These are phyloP conservation scores for Boletus huronensis DNA, from an alignment of 768 basidiomycete genomes.

Conservation along the genomic window DNA sequence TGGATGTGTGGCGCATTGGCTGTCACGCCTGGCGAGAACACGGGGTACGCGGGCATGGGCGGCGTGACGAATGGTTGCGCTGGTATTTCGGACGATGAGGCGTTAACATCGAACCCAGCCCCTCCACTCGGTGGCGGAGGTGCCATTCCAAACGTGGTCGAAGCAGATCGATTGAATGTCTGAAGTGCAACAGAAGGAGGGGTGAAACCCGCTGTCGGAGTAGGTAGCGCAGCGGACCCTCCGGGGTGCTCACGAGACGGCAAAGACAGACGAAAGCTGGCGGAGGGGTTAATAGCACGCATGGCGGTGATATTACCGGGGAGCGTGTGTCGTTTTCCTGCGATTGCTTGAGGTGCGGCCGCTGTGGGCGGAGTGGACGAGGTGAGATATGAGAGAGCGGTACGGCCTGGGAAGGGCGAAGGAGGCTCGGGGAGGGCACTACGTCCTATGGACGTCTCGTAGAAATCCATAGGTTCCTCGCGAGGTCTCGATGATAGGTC, in stretches of 20 bases:
- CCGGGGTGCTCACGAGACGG: conserved; percentile 27
- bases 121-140: conserved; percentile 30
- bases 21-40: conserved; percentile 48
- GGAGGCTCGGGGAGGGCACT: conserved; percentile 69
- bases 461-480: conserved; percentile 19
- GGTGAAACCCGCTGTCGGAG: conserved; percentile 19
- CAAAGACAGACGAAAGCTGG: conserved; percentile 23
- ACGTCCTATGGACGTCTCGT: conserved; percentile 17
- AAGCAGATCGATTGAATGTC: conserved; percentile 25
- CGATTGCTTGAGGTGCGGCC: conserved; percentile 36
- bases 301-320: conserved; percentile 34
- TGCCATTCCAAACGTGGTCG: conserved; percentile 33
- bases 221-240: conserved; percentile 8
- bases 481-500: conserved; percentile 53
- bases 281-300: conserved; percentile 24
- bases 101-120: not conserved
- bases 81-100: conserved; percentile 11
- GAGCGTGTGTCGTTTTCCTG: conserved; percentile 59
- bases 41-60: conserved; percentile 70
- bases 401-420: conserved; percentile 66
- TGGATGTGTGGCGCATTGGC: conserved; percentile 55
- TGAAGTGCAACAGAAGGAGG: conserved; percentile 38
- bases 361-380: conserved; percentile 26
- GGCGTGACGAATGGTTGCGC: conserved; percentile 34
- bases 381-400: conserved; percentile 20